A percentile compares a stretch with the other conserved stretches of the same genome.
Conservation (phyloP, 108 stramenopile species). For the Schizochytrium sp. region DNA sequence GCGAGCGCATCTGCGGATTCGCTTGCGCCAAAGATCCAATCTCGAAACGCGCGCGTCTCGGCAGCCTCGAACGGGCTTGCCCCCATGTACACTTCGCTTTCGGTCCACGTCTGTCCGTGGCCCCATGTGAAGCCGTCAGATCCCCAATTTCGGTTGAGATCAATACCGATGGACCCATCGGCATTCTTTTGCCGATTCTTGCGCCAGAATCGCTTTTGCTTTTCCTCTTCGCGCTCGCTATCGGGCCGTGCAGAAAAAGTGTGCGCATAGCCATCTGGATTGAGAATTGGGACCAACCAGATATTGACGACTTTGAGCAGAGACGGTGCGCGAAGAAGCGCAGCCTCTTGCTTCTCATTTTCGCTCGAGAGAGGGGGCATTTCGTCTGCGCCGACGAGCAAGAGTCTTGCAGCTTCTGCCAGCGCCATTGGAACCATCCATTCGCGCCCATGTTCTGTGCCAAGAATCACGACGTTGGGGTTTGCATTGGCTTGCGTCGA, state of each 20-base stretch:
- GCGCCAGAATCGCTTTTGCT: constrained; percentile 1
- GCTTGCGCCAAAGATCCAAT: background rate
- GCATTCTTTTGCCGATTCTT: background rate
- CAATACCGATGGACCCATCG: constrained; percentile 8
- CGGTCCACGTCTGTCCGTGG: constrained; percentile 10
- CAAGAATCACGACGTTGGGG: constrained; percentile 6
- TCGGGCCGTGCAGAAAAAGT: background rate
- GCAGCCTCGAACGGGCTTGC: background rate
- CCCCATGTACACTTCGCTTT: background rate
- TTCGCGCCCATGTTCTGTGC: background rate
- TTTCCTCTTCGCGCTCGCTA: background rate
- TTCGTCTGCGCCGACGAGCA: background rate
- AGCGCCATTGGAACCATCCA: constrained; percentile 5
- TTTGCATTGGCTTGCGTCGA: background rate
- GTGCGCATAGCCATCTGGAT: background rate
- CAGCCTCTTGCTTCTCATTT: background rate
- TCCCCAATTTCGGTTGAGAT: constrained; percentile 4
- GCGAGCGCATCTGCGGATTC: background rate
- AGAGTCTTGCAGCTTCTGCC: background rate
- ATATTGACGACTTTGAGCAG: background rate
- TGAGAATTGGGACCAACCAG: background rate
- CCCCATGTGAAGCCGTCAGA: background rate
- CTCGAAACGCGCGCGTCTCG: background rate
- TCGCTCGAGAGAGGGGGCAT: background rate
- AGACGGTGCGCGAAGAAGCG: background rate